These are phyloP conservation scores for Myriosclerotinia scirpicola DNA, from an alignment of 2,329 filamentous ascomycete species.

Conservation along the genomic window DNA sequence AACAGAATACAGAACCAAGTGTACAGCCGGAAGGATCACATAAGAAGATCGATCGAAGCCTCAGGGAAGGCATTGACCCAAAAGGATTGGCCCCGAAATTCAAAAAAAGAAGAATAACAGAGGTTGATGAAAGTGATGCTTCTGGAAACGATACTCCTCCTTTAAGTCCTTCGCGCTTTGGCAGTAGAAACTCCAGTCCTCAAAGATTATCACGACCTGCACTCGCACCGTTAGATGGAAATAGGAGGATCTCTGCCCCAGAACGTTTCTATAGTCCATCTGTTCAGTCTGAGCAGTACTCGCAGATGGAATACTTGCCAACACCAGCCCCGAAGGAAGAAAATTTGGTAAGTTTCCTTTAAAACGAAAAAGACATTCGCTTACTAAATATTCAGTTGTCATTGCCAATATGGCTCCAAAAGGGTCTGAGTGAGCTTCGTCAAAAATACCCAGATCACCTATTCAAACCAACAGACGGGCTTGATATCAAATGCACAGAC, in stretches of 20 bases:
- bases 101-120: slow-evolving; percentile 17
- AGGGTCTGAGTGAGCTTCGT: slow-evolving; percentile 14
- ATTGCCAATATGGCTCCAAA: slow-evolving; percentile 16
- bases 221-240: slow-evolving; percentile 16
- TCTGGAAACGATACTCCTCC: slow-evolving; percentile 4
- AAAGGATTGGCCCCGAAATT: slow-evolving; percentile 13
- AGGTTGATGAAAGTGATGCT: slow-evolving; percentile 18
- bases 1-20: neutral
- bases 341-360: neutral
- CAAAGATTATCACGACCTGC: slow-evolving; percentile 9
- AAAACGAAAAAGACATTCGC: too few species aligned
- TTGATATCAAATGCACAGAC: slow-evolving; percentile 14
- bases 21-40: neutral
- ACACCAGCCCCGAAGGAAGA: neutral
- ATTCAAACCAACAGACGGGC: neutral
- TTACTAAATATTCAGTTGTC: slow-evolving; percentile 5
- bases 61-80: slow-evolving; percentile 17
- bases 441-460: slow-evolving; percentile 12
- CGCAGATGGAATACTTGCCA: neutral
- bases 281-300: slow-evolving; percentile 7
- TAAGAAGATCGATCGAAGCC: slow-evolving; percentile 4
- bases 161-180: neutral
- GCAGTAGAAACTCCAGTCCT: slow-evolving; percentile 11
- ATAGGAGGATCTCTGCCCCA: slow-evolving; percentile 13
- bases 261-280: slow-evolving; percentile 12